These are phyloP conservation scores for Leishmania martiniquensis DNA, from an alignment of 208 protist species.

Conservation along the genomic window DNA sequence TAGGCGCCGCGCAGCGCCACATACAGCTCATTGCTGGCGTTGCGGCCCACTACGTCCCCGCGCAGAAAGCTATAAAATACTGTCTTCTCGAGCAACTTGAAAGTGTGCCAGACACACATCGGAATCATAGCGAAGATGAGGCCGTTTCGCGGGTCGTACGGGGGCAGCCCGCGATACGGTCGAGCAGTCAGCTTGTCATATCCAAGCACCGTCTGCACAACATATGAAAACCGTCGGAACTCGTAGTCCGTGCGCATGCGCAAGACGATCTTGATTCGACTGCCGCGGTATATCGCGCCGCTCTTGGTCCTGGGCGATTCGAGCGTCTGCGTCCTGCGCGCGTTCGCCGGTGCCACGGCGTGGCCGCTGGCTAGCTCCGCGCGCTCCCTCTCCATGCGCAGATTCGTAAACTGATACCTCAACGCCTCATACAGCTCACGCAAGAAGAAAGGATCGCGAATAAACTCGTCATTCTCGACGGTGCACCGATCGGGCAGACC, in stretches of 20 bases:
- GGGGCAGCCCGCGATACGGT: constrained; percentile 66
- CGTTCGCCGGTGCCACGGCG: constrained; percentile 8
- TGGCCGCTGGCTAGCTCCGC: constrained; percentile 32
- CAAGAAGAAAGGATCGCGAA: constrained; percentile 55
- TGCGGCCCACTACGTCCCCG: constrained; percentile 56
- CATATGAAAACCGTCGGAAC: constrained; percentile 60
- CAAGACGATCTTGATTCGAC: constrained; percentile 39
- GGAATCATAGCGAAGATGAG: constrained; percentile 64
- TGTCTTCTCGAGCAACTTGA: constrained; percentile 58
- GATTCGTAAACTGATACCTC: constrained; percentile 59
- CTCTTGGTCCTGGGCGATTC: constrained; percentile 49
- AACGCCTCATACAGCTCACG: constrained; percentile 69
- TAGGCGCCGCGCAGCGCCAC: constrained; percentile 45
- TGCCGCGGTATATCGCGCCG: constrained; percentile 26
- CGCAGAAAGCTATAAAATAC: constrained; percentile 71
- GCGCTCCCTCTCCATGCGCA: constrained; percentile 52
- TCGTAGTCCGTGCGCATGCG: constrained; percentile 70
- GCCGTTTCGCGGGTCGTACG: constrained; percentile 78
- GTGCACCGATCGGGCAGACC: constrained; percentile 34
- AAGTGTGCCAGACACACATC: constrained; percentile 72
- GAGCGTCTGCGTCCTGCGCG: constrained; percentile 46
- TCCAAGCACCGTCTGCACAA: constrained; percentile 67
- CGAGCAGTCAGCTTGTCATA: constrained; percentile 68
- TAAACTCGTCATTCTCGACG: constrained; percentile 52
- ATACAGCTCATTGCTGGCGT: constrained; percentile 33